Conservation (phyloP, 192 early-diverging fungal genomes). For the Chytriomyces hyalinus region DNA sequence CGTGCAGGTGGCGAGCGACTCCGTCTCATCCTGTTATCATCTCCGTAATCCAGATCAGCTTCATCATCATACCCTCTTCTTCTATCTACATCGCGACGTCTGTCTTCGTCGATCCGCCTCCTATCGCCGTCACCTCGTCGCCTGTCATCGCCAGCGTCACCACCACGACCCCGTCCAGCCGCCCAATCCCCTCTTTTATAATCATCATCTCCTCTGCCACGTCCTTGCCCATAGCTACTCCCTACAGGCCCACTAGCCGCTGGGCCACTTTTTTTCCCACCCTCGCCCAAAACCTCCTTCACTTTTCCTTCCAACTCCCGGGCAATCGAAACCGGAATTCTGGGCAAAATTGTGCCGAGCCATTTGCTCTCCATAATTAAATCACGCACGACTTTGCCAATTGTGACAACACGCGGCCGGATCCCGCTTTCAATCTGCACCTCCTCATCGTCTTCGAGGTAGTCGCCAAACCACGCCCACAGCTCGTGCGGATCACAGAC, state of each 20-base stretch:
- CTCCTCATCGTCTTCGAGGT: slow-evolving; percentile 81
- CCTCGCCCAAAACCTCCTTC: slow-evolving; percentile 19
- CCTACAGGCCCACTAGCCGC: neutral
- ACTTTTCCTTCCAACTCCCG: slow-evolving; percentile 74
- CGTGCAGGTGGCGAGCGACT: slow-evolving; percentile 50
- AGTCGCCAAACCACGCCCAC: slow-evolving; percentile 81
- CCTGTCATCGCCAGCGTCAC: neutral
- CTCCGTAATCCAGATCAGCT: slow-evolving; percentile 22
- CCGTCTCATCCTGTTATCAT: slow-evolving; percentile 26
- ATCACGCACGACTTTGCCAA: slow-evolving; percentile 70
- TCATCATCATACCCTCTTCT: neutral
- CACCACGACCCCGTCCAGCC: too few relatives aligned
- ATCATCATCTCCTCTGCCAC: neutral
- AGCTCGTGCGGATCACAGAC: slow-evolving; percentile 76
- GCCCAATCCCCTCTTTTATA: too few relatives aligned
- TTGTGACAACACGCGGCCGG: slow-evolving; percentile 58
- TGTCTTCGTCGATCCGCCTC: neutral
- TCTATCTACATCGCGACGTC: neutral
- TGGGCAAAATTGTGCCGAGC: slow-evolving; percentile 77
- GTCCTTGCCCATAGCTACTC: neutral
- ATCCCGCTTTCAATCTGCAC: slow-evolving; percentile 53
- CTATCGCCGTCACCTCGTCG: neutral
- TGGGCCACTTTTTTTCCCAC: neutral
- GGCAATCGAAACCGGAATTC: slow-evolving; percentile 82
- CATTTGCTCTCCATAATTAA: slow-evolving; percentile 79